Conservation (phyloP, 768 basidiomycete species). For the Agaricus bisporus region DNA sequence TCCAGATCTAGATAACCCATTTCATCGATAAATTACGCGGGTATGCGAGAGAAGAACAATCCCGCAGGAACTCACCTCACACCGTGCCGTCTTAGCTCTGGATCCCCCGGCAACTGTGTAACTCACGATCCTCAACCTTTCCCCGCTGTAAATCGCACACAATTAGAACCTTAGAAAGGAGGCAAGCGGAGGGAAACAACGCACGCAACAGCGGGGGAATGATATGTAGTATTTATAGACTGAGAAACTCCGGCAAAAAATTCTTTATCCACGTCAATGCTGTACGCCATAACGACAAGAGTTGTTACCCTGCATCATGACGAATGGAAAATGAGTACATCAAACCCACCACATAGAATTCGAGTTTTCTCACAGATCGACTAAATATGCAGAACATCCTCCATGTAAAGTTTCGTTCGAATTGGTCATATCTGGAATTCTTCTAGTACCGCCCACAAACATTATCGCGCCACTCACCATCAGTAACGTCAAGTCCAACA, state of each 20-base stretch:
- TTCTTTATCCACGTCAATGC: conserved; percentile 19
- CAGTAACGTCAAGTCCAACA: conserved; percentile 31
- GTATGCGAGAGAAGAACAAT: neutral
- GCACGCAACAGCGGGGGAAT: conserved; percentile 47
- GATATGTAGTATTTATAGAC: conserved; percentile 47
- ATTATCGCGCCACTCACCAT: conserved; percentile 23
- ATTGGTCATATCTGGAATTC: conserved; percentile 47
- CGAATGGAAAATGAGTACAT: neutral
- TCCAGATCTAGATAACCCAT: conserved; percentile 45
- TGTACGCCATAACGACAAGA: conserved; percentile 35
- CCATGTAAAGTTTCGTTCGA: conserved; percentile 41
- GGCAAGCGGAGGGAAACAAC: conserved; percentile 6
- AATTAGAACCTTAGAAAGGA: neutral
- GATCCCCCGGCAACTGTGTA: conserved; percentile 46
- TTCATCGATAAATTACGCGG: neutral
- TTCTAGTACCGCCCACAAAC: neutral
- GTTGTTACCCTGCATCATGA: conserved; percentile 37
- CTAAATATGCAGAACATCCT: conserved; percentile 46
- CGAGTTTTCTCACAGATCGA: conserved; percentile 38
- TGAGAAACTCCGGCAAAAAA: conserved; percentile 37
- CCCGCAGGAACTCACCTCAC: conserved; percentile 32
- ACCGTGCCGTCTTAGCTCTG: conserved; percentile 40
- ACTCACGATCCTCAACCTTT: conserved; percentile 44
- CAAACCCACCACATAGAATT: neutral
- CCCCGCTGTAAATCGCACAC: conserved; percentile 28